Evolutionary conservation across 2,329 filamentous ascomycete species (phyloP), one percentile per base, ranked within the genome.

Genomic region (Alternaria metachromatica): DNA sequence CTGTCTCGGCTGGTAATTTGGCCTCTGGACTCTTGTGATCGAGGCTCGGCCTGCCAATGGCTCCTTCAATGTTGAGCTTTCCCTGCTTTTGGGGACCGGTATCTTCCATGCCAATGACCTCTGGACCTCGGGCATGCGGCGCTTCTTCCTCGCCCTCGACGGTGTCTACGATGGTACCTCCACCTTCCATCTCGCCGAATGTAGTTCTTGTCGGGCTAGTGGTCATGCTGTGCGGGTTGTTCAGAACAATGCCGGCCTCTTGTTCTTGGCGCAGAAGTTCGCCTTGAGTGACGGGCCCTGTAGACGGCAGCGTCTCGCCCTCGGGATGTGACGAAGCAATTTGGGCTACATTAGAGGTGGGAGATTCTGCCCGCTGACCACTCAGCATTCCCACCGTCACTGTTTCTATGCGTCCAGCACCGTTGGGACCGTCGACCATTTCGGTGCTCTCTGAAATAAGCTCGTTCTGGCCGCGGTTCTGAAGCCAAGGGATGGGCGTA

Each of bases 401-500:
- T 0, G 92, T 95, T 81, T 96, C 92, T 70, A 95, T 89, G 66
- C 90, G 89, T 12, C 92, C 92, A 46, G 90, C 86, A 55, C 92
- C 92, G 72, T 94, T 93, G 2, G 92, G 92, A 0, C 92, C 92
- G 55, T 94, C 91, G 33, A 94, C 92, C 15, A 91, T 93, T 81
- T 93, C 90, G 0, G 91, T 93, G 77, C 87, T 89, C 77, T 94
- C 91, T 41, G 90, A 93, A 68, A 88, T 87, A 20, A 92, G 83
- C 71, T 90, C 88, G 20, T 83, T 83, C 73, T 90, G 87, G 13
- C 80, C 66, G 33, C 74, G 69, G 63, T 78, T 74, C 60, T 80
- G 72, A 55, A 98, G 83, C 96, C 96, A 99, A 0, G 94, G 92
- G 61, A 99, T 98, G 1, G 95, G 96, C 1, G 95, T 98, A 54